Base-by-base conservation (phyloP, 805 yeast species). In the Citeromyces matritensis region DNA sequence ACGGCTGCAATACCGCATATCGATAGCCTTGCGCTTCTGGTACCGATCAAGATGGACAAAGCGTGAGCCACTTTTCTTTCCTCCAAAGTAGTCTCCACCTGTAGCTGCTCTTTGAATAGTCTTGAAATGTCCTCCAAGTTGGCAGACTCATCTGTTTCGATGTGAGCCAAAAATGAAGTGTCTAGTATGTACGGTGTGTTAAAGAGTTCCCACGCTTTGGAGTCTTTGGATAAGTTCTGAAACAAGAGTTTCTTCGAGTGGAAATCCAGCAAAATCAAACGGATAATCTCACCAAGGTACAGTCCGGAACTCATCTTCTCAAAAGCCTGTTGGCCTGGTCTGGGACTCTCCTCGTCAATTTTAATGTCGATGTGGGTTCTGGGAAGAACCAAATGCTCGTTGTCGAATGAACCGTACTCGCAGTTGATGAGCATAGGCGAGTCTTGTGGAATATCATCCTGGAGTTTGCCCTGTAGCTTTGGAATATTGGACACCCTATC, bases 261-360 rank as follows among this genome's bases (percentile, higher is more conserved):
- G 42, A 82, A 65, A 39, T 86, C 96, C 13, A 85, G 48, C 49
- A 91, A 60, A 33, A 79, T 68, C 55, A 84, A 61, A 56, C 98
- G 78, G 47, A 88, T 58, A 29, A 91, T 62, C 60, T 91, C 98
- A 49, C 98, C 98, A 47, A 91, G 62, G 58, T 91, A 91, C 62
- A 85, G 84, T 42, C 98, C 98, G 24, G 95, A 82, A 42, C 91
- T 84, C 96, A 91, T 86, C 65, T 91, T 91, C 65, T 91, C 98
- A 55, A 85, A 91, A 33, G 94, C 58, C 62, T 91, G 98, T 61
- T 91, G 95, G 41, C 88, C 86, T 32, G 97, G 98, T 64, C 97
- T 82, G 49, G 98, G 98, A 31, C 94, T 80, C 47, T 79, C 79
- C 23, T 61, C 65, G 57, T 91, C 98, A 39, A 91, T 79, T 40